Conservation (phyloP, 2,329 filamentous ascomycete genomes). For the Onygenales sp. region DNA sequence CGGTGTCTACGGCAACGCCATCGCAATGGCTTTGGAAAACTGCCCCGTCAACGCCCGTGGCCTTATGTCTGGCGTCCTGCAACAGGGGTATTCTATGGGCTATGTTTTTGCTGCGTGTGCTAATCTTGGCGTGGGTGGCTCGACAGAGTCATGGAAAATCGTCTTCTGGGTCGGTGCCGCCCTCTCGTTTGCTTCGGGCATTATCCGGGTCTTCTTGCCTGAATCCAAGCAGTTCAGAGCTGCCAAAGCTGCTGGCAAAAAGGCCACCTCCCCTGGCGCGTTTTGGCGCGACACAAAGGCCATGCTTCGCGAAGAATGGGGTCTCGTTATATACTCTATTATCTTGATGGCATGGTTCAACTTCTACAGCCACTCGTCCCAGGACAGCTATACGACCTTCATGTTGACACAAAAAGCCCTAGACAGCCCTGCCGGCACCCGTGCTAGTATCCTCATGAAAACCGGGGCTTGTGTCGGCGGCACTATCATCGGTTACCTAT, state of each 20-base stretch:
- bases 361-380: conserved; percentile 67
- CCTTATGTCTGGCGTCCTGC: conserved; percentile 52
- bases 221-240: conserved; percentile 74
- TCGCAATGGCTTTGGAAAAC: conserved; percentile 54
- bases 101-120: conserved; percentile 53
- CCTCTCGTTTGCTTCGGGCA: conserved; percentile 70
- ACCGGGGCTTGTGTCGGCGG: conserved; percentile 66
- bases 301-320: conserved; percentile 64
- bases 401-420: conserved; percentile 66
- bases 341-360: conserved; percentile 70
- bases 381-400: conserved; percentile 75
- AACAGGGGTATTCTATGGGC: conserved; percentile 57
- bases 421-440: conserved; percentile 51
- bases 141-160: conserved; percentile 69
- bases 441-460: conserved; percentile 77
- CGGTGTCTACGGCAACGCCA: conserved; percentile 46
- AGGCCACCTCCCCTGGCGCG: conserved; percentile 28
- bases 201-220: conserved; percentile 66
- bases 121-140: conserved; percentile 51
- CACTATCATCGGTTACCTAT: conserved; percentile 62
- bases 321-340: conserved; percentile 66
- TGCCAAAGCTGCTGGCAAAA: conserved; percentile 52
- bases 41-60: conserved; percentile 50
- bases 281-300: conserved; percentile 62
- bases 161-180: conserved; percentile 84